phyloP scores from a whole-genome alignment of 805 yeast genomes.

The Sugiyamaella chiloensis region DNA sequence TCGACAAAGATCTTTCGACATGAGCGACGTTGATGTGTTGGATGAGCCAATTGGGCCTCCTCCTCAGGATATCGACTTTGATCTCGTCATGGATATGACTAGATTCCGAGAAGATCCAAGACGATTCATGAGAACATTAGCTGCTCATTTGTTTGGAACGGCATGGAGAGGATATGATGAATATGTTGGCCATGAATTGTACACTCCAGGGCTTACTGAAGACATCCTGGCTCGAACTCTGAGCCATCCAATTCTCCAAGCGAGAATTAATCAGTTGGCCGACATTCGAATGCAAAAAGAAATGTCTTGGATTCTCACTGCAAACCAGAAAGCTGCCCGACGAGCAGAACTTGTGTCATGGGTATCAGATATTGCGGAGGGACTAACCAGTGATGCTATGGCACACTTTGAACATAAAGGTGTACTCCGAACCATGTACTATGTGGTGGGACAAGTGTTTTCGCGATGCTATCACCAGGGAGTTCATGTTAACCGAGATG shows the following conservation, averaged over 20 bases:
- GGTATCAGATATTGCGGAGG: constrained; percentile 31
- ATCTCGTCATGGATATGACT: constrained; percentile 30
- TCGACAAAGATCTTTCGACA: too few relatives aligned
- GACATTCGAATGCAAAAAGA: constrained; percentile 31
- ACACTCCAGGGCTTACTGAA: constrained; percentile 32
- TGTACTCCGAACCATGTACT: constrained; percentile 34
- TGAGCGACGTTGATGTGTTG: constrained; percentile 9
- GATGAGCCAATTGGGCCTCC: constrained; percentile 1
- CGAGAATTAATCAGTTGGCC: constrained; percentile 33
- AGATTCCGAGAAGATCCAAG: constrained; percentile 39
- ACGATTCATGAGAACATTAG: constrained; percentile 31
- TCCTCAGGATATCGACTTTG: constrained; percentile 12
- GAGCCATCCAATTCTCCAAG: constrained; percentile 29
- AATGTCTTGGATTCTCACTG: constrained; percentile 24
- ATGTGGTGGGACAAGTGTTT: constrained; percentile 37
- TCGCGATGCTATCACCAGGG: constrained; percentile 42
- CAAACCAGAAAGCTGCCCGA: constrained; percentile 28
- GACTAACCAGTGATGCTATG: constrained; percentile 33
- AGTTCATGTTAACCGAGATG: constrained; percentile 36
- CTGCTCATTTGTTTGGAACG: constrained; percentile 32
- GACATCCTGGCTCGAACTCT: constrained; percentile 30
- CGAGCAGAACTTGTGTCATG: constrained; percentile 28
- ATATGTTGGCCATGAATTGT: constrained; percentile 37
- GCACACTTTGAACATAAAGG: constrained; percentile 33
- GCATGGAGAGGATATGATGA: constrained; percentile 38